These are phyloP conservation scores for Penicillium sp. DNA, from an alignment of 2,329 filamentous ascomycete species.

Conservation along the genomic window DNA sequence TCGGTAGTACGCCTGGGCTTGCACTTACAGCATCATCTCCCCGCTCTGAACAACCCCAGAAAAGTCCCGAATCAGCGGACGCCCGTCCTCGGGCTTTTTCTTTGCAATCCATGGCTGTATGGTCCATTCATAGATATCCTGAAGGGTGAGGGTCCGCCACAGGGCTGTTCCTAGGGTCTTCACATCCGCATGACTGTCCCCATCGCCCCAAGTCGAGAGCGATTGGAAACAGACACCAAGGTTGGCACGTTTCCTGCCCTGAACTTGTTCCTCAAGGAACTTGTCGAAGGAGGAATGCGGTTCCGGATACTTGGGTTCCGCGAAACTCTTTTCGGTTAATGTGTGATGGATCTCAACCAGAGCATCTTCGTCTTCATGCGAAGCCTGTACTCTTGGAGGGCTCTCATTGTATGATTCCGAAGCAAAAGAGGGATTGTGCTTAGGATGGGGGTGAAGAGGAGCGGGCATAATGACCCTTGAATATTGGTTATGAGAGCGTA, in stretches of 20 bases:
- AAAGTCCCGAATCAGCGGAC: constrained; percentile 61
- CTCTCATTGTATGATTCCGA: constrained; percentile 14
- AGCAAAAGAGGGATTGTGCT: constrained; percentile 23
- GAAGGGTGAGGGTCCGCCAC: constrained; percentile 71
- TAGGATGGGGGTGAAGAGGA: constrained; percentile 25
- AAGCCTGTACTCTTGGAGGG: constrained; percentile 28
- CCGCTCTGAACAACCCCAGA: constrained; percentile 63
- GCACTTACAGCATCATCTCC: constrained; percentile 61
- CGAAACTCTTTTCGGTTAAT: constrained; percentile 24
- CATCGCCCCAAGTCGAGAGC: constrained; percentile 67
- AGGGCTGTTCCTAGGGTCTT: constrained; percentile 69
- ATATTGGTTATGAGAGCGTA: neutral
- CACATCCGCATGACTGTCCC: constrained; percentile 61
- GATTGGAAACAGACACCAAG: constrained; percentile 72
- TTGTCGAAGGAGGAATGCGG: constrained; percentile 63
- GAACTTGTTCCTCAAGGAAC: constrained; percentile 69
- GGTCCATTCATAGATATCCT: constrained; percentile 61
- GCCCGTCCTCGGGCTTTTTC: constrained; percentile 46
- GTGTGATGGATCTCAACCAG: constrained; percentile 35
- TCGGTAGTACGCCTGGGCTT: neutral
- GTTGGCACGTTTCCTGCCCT: constrained; percentile 64
- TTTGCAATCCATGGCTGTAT: constrained; percentile 50
- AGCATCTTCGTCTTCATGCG: constrained; percentile 30
- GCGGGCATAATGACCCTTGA: constrained; percentile 27
- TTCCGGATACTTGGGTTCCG: constrained; percentile 26